Evolutionary conservation across 495 filamentous ascomycete genomes (phyloP).

Genomic region (Hypoxylon intermedium): DNA sequence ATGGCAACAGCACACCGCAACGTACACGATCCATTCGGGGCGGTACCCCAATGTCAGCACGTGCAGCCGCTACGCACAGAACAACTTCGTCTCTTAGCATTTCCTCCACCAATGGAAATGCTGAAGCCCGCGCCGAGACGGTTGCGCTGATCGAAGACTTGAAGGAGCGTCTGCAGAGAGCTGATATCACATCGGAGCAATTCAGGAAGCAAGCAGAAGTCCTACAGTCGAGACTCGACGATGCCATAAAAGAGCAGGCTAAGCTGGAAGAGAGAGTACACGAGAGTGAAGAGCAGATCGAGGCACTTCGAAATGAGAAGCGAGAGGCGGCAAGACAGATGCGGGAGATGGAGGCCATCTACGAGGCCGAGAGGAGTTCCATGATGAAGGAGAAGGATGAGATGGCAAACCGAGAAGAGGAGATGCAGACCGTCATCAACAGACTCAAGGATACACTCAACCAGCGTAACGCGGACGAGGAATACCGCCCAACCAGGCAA

Average conservation of each 20-base stretch:
- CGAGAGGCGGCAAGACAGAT: conserved; percentile 78
- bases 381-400: conserved; percentile 92
- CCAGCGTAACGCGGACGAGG: conserved; percentile 73
- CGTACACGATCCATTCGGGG: conserved; percentile 59
- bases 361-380: conserved; percentile 85
- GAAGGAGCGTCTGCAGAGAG: conserved; percentile 77
- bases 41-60: conserved; percentile 71
- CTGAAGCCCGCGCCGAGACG: conserved; percentile 68
- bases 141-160: conserved; percentile 84
- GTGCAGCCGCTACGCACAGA: conserved; percentile 67
- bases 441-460: conserved; percentile 85
- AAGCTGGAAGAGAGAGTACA: conserved; percentile 85
- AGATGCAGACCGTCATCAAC: conserved; percentile 86
- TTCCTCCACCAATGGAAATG: conserved; percentile 61
- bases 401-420: conserved; percentile 80
- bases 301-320: conserved; percentile 79
- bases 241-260: conserved; percentile 80
- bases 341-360: conserved; percentile 86
- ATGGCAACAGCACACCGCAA: conserved; percentile 42
- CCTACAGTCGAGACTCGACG: conserved; percentile 84
- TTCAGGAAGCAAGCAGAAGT: conserved; percentile 84
- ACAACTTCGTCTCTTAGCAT: conserved; percentile 68
- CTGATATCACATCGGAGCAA: conserved; percentile 79
- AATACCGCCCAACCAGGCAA: conserved; percentile 69
- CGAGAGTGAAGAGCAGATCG: conserved; percentile 80